Evolutionary conservation across 1,284 basidiomycete genomes (phyloP).

Genomic region (Melampsora abietis-canadensis): DNA sequence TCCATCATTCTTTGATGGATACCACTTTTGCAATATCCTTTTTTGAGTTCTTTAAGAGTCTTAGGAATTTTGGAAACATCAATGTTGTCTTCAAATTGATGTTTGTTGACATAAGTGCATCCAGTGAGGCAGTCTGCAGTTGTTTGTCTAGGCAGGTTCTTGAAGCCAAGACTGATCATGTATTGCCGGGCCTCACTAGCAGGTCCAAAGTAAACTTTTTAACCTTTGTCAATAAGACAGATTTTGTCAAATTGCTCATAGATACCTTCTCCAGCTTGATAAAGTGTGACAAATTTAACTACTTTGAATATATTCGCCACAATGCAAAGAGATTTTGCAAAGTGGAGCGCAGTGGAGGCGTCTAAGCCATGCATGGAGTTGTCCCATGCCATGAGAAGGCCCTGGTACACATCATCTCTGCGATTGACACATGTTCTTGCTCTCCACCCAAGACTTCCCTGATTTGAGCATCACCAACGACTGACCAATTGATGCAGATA

Average conservation of each 20-base stretch:
- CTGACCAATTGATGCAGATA: constrained; percentile 55
- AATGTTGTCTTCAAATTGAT: constrained; percentile 52
- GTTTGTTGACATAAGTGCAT: constrained; percentile 56
- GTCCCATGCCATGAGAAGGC: constrained; percentile 52
- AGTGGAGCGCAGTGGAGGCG: constrained; percentile 62
- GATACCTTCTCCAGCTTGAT: constrained; percentile 62
- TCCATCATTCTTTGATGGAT: constrained; percentile 57
- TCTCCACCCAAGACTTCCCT: constrained; percentile 63
- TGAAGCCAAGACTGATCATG: constrained; percentile 70
- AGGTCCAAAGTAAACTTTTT: constrained; percentile 76
- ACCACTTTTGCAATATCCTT: constrained; percentile 63
- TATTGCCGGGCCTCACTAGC: constrained; percentile 69
- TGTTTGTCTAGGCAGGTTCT: constrained; percentile 63
- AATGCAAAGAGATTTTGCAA: constrained; percentile 60
- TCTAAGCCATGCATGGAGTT: constrained; percentile 72
- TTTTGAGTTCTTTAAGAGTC: constrained; percentile 56
- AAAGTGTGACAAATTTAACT: constrained; percentile 54
- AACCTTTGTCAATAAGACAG: constrained; percentile 71
- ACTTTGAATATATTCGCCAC: constrained; percentile 59
- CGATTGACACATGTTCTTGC: constrained; percentile 63
- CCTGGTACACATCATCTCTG: constrained; percentile 60
- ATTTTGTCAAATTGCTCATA: constrained; percentile 61
- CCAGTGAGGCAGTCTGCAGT: constrained; percentile 59
- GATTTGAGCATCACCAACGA: constrained; percentile 57
- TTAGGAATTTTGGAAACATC: constrained; percentile 47